These are phyloP conservation scores for Acacia concinna DNA, from an alignment of 331 rosid genomes.

Conservation along the genomic window DNA sequence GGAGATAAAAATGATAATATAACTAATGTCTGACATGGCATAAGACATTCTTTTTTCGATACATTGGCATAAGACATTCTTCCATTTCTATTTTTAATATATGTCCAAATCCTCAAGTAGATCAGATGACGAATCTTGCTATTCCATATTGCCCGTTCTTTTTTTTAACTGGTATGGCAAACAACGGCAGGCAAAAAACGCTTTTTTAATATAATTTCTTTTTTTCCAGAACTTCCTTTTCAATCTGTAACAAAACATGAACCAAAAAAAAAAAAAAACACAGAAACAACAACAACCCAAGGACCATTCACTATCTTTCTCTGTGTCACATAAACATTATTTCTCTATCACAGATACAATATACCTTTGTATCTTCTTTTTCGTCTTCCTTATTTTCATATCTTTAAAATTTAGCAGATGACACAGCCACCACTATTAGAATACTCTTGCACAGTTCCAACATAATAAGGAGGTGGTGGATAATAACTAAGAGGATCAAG, in stretches of 20 bases:
- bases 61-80: not conserved
- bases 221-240: not conserved
- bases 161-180: not conserved
- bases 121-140: not conserved
- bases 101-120: not conserved
- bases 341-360: not conserved
- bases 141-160: not conserved
- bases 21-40: too few species aligned
- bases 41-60: too few species aligned
- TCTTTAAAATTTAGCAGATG: constrained; percentile 37
- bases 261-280: too few species aligned
- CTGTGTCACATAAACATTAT: not conserved
- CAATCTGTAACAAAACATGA: not conserved
- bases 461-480: constrained; percentile 29
- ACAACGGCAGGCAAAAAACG: not conserved
- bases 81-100: not conserved
- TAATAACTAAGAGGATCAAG: not conserved
- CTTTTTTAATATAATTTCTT: too few species aligned
- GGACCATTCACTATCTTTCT: not conserved
- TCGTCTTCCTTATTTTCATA: not conserved
- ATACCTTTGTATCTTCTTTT: not conserved
- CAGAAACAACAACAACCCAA: too few species aligned
- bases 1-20: too few species aligned
- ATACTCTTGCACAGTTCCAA: constrained; percentile 48
- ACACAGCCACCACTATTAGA: constrained; percentile 61